Conservation (phyloP, 331 rosid species). For the Arachis monticola region DNA sequence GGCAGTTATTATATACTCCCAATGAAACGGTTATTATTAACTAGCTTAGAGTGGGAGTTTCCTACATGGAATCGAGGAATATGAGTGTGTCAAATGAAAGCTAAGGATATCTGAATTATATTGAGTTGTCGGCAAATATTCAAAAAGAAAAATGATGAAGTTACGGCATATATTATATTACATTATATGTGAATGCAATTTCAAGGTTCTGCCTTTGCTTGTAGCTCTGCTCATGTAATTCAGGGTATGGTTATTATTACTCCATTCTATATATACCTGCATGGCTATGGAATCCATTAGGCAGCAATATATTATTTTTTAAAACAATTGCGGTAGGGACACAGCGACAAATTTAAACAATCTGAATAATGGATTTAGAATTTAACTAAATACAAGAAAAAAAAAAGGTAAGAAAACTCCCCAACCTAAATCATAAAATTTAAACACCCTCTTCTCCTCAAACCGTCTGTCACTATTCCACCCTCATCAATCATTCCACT, state of each 20-base stretch:
- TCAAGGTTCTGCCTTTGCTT: conserved; percentile 48
- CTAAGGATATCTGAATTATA: background rate
- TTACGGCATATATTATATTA: background rate
- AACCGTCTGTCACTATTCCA: too few relatives aligned
- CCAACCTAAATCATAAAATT: too few relatives aligned
- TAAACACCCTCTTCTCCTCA: too few relatives aligned
- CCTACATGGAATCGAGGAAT: conserved; percentile 27
- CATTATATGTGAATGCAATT: conserved; percentile 17
- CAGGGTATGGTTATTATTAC: background rate
- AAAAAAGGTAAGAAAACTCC: too few relatives aligned
- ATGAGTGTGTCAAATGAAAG: conserved; percentile 7
- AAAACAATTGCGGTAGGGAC: too few relatives aligned
- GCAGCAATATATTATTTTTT: background rate
- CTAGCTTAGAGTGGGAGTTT: conserved; percentile 41
- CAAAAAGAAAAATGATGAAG: conserved; percentile 1
- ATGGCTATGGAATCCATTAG: background rate
- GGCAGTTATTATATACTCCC: conserved; percentile 35
- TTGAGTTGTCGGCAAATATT: conserved; percentile 23
- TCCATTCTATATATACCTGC: too few relatives aligned
- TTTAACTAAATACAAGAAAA: too few relatives aligned
- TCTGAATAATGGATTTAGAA: too few relatives aligned
- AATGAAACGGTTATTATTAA: background rate
- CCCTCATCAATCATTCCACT: too few relatives aligned
- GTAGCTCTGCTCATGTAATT: conserved; percentile 24
- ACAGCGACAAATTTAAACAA: too few relatives aligned